Percentiles rank a stretch among this genome's conserved stretches.
These are phyloP conservation scores for Strobilomyces echinocephalus DNA, from an alignment of 768 basidiomycete species.

Conservation along the genomic window DNA sequence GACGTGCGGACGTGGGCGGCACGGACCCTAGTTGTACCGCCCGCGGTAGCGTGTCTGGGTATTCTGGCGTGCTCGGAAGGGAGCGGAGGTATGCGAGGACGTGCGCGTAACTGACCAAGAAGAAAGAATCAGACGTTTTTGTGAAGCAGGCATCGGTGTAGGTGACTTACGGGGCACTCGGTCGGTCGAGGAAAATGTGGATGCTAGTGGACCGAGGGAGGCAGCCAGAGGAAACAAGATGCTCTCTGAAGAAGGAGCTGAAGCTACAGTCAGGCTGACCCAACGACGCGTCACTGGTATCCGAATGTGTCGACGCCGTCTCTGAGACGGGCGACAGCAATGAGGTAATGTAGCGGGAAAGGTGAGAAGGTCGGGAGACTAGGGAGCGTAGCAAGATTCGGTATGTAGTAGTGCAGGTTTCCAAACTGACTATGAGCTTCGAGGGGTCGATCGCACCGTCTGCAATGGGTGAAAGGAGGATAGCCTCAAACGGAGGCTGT, in stretches of 20 bases:
- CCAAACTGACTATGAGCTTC: constrained; percentile 64
- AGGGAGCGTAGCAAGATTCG: constrained; percentile 66
- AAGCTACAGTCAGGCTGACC: constrained; percentile 31
- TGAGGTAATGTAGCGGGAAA: constrained; percentile 53
- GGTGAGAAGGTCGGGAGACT: constrained; percentile 61
- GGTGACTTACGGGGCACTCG: constrained; percentile 70
- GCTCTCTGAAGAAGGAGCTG: constrained; percentile 53
- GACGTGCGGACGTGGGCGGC: constrained; percentile 35
- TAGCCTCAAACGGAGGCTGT: constrained; percentile 56
- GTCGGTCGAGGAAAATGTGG: constrained; percentile 75
- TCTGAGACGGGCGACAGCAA: constrained; percentile 41
- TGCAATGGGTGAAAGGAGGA: constrained; percentile 60
- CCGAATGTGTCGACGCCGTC: constrained; percentile 55
- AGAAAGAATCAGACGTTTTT: constrained; percentile 1
- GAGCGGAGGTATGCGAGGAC: constrained; percentile 71
- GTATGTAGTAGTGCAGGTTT: constrained; percentile 65
- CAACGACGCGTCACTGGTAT: constrained; percentile 36
- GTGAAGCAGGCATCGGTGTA: background rate
- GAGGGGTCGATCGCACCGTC: constrained; percentile 46
- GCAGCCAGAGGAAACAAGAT: constrained; percentile 58
- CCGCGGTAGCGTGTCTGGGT: constrained; percentile 54
- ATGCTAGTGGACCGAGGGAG: constrained; percentile 45
- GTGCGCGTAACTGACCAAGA: constrained; percentile 54
- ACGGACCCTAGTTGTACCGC: constrained; percentile 46
- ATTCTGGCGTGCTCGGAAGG: constrained; percentile 39